Base-by-base conservation (phyloP, 176 grass and related monocot species). In the Zoysia pacifica region DNA sequence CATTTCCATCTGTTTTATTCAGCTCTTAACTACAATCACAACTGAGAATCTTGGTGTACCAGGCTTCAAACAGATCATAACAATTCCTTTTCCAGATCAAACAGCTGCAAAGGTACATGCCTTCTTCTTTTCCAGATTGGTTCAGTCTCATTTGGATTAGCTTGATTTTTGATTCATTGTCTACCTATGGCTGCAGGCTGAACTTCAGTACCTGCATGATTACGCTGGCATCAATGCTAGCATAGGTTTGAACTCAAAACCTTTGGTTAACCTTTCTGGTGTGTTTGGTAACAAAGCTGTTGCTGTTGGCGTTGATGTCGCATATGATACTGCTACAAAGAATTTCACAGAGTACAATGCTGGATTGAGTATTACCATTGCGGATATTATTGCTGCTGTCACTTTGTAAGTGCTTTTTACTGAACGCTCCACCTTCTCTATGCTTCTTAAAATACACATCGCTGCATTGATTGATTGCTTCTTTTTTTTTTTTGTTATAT, bases 201-300 rank as follows among this genome's bases (percentile, higher is more conserved):
- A 96, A 74, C 14, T 96, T 41, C 93, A 90, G 79, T 96, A 92
- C 81, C 54, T 86, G 82, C 79, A 96, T 79, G 90, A 92, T 19
- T 90, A 88, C 50, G 90, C 85, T 78, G 93, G 93, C 42, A 54
- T 92, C n/a, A 90, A 41, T 64, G 70, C 62, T 9, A 87, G 78
- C 68, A 5, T 87, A 78, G 87, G 85, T 48, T 44, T 96, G 75
- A 83, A 69, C 48, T 48, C 82, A 63, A 96, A 90, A 68, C 93
- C 93, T 83, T 42, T 88, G 43, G 76, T 96, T 75, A 91, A 81
- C 61, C 3, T 92, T 79, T 96, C 93, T 75, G 79, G 52, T 81
- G 82, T 92, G 36, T 65, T 96, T 43, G 93, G 90, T 18, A 90
- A 70, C 51, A 85, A 80, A 68, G 18, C 49, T 81, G 11, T 96